Base-by-base conservation (phyloP, 768 basidiomycete genomes). In the Glaciozyma martinii region DNA sequence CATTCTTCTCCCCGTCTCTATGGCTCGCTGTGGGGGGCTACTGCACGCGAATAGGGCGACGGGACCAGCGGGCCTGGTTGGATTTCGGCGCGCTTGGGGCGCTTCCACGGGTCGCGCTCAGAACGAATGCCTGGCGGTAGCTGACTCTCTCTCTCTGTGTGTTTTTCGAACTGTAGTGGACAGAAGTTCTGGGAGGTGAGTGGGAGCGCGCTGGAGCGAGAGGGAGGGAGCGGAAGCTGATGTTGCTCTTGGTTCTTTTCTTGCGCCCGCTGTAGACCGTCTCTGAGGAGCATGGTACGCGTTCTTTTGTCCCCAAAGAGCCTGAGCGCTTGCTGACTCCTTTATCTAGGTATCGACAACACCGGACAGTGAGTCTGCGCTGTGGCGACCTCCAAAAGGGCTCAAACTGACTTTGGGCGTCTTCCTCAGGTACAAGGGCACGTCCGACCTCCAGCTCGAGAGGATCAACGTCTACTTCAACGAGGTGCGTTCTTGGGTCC, bases 251-350 rank as follows among this genome's bases (percentile, higher is more conserved):
- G 25, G 50, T 32, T 21, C 37, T 37, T 42, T 42, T 18, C 18
- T 42, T 42, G n/a, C 42, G 8, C n/a, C 16, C 12, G 27, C 12
- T 25, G 56, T 29, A 57, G 56, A 57, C 56, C 56, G 87, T 97
- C 76, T 94, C 91, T 60, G 93, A 97, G 78, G 92, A 98, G 82
- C 94, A 98, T 78, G 91, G 91, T 76, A 40, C 33, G 62, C 47
- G 32, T 32, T 23, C 25, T 40, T 37, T 58, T 7, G 2, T 40
- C 8, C 12, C 2, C 19, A 37, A 15, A 15, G 18, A 8, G 8
- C 3, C 1, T 16, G 30, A n/a, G 3, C 19, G 27, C 16, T 29
- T 5, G 19, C 42, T 50, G 30, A 50, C 25, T 2, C 15, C n/a
- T 43, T 25, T 25, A 27, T 21, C 2, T 50, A 67, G 66, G 66